Percentiles rank a stretch among this genome's conserved stretches.
phyloP scores from a whole-genome alignment of 257 asterid species.

The Misopates orontium region DNA sequence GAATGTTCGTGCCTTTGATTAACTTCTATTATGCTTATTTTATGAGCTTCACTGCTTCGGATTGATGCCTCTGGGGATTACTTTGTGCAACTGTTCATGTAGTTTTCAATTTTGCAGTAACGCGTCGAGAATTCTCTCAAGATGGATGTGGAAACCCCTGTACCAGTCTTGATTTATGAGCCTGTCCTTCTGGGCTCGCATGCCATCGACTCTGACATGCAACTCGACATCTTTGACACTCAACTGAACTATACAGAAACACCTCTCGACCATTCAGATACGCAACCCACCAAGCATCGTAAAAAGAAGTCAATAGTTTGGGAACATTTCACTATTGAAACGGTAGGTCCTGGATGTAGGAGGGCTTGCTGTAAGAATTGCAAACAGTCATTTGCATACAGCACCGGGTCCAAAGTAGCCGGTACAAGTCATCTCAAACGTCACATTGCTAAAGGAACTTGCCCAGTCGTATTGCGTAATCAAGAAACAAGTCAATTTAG shows the following conservation, averaged over 20 bases:
- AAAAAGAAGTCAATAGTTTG: slow-evolving; percentile 92
- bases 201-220: slow-evolving; percentile 41
- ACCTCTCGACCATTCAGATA: slow-evolving; percentile 35
- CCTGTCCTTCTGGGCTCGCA: slow-evolving; percentile 29
- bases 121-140: no score
- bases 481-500: slow-evolving; percentile 51
- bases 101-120: no score
- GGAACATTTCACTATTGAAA: slow-evolving; percentile 93
- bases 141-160: no score
- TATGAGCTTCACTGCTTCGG: no score
- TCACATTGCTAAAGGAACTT: slow-evolving; percentile 84
- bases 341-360: slow-evolving; percentile 65
- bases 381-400: slow-evolving; percentile 95
- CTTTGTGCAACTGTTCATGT: no score
- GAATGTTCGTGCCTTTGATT: no score
- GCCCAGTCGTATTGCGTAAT: slow-evolving; percentile 71
- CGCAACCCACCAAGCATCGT: slow-evolving; percentile 48
- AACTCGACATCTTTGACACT: slow-evolving; percentile 42
- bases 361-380: slow-evolving; percentile 91
- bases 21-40: no score
- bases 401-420: slow-evolving; percentile 90
- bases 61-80: no score
- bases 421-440: slow-evolving; percentile 98
- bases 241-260: slow-evolving; percentile 29
- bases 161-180: no score